Conservation (phyloP, 495 filamentous ascomycete genomes). For the Lophiotrema nucula region DNA sequence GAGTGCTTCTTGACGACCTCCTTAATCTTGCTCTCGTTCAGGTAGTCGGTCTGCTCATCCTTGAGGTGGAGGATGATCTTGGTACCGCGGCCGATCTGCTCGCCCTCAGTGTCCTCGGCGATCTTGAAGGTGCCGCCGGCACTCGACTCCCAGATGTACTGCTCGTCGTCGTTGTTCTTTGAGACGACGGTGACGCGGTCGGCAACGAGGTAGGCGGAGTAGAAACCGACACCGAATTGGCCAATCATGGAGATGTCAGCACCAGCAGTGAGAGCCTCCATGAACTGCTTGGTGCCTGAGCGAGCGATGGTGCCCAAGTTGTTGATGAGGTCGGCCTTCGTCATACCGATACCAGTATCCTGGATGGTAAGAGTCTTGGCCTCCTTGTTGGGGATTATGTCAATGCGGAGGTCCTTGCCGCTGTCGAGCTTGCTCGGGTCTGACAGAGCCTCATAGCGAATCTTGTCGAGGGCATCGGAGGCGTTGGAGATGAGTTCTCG, state of each 20-base stretch:
- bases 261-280: slow-evolving; percentile 97
- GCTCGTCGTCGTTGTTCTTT: slow-evolving; percentile 99
- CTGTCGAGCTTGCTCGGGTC: slow-evolving; percentile 95
- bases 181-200: slow-evolving; percentile 93
- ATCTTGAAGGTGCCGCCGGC: slow-evolving; percentile 98
- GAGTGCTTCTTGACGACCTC: slow-evolving; percentile 99
- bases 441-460: slow-evolving; percentile 95
- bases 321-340: slow-evolving; percentile 99
- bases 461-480: slow-evolving; percentile 99
- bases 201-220: slow-evolving; percentile 98
- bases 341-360: slow-evolving; percentile 99
- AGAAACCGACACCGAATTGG: slow-evolving; percentile 99
- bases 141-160: slow-evolving; percentile 98
- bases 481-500: slow-evolving; percentile 96
- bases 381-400: slow-evolving; percentile 96
- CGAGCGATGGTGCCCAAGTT: slow-evolving; percentile 99
- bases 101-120: slow-evolving; percentile 82
- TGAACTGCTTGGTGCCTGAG: slow-evolving; percentile 99
- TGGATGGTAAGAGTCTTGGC: slow-evolving; percentile 94
- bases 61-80: slow-evolving; percentile 98
- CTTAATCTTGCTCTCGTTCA: slow-evolving; percentile 99
- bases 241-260: slow-evolving; percentile 99
- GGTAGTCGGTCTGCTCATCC: slow-evolving; percentile 98
- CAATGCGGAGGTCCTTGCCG: slow-evolving; percentile 94
- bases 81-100: slow-evolving; percentile 88